These are phyloP conservation scores for Fusarium fujikuroi DNA, from an alignment of 2,329 filamentous ascomycete species.

Conservation along the genomic window DNA sequence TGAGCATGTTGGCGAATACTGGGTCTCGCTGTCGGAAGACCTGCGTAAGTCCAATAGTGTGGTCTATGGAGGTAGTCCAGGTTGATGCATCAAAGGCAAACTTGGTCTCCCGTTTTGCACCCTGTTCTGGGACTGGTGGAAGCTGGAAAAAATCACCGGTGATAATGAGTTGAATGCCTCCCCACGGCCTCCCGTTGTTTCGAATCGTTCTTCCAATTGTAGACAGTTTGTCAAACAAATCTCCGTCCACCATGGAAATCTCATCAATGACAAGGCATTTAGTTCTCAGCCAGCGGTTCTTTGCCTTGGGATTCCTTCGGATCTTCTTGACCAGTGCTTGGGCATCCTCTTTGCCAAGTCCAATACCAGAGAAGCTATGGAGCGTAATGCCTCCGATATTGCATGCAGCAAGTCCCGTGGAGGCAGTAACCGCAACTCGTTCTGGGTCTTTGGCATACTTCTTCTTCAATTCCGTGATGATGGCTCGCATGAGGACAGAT, in stretches of 20 bases:
- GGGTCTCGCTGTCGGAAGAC: slow-evolving; percentile 95
- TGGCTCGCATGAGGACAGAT: slow-evolving; percentile 92
- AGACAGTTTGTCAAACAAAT: slow-evolving; percentile 95
- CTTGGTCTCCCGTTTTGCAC: slow-evolving; percentile 73
- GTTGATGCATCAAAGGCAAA: slow-evolving; percentile 94
- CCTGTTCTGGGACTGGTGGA: slow-evolving; percentile 87
- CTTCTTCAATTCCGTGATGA: slow-evolving; percentile 81
- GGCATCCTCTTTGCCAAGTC: slow-evolving; percentile 89
- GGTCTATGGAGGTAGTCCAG: slow-evolving; percentile 92
- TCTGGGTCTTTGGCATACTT: slow-evolving; percentile 84
- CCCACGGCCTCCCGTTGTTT: slow-evolving; percentile 92
- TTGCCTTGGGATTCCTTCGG: slow-evolving; percentile 86
- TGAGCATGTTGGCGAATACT: slow-evolving; percentile 92
- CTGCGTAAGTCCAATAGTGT: slow-evolving; percentile 94
- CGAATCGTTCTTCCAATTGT: slow-evolving; percentile 85
- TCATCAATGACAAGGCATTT: slow-evolving; percentile 93
- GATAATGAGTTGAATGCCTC: slow-evolving; percentile 93
- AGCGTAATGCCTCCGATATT: slow-evolving; percentile 96
- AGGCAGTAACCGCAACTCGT: slow-evolving; percentile 91
- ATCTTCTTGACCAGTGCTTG: slow-evolving; percentile 89
- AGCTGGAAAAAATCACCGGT: slow-evolving; percentile 99
- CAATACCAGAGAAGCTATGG: slow-evolving; percentile 93
- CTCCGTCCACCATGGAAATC: slow-evolving; percentile 97
- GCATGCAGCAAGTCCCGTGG: slow-evolving; percentile 93
- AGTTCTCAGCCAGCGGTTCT: slow-evolving; percentile 86